Evolutionary conservation across 164 flowering plant species (phyloP).

Genomic region (Kalanchoe fedtschenkoi): DNA sequence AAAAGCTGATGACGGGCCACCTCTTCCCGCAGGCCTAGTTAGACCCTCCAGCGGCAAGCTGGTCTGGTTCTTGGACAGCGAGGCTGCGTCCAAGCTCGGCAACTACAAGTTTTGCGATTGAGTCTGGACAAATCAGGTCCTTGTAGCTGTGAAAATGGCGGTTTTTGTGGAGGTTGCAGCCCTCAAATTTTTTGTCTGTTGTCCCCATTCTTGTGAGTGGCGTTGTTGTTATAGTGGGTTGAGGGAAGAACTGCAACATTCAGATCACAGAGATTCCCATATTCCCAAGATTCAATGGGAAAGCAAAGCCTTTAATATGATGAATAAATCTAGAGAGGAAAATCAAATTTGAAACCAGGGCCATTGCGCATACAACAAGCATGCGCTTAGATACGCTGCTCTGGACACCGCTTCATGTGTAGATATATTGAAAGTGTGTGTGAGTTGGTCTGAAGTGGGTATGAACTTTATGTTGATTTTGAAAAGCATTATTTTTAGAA

Average conservation of each 20-base stretch:
- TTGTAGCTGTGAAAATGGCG: neutral
- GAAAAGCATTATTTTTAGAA: no score
- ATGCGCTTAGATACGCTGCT: no score
- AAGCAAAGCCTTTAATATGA: no score
- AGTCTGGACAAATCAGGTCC: slow-evolving; percentile 10
- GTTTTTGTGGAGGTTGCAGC: neutral
- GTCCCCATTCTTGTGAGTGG: neutral
- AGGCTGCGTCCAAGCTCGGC: slow-evolving; percentile 52
- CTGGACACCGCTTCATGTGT: no score
- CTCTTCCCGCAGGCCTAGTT: slow-evolving; percentile 53
- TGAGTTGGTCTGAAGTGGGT: no score
- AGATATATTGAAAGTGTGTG: no score
- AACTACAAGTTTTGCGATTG: slow-evolving; percentile 16
- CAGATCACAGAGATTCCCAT: no score
- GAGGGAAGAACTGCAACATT: neutral
- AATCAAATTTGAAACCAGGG: no score
- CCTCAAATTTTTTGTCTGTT: neutral
- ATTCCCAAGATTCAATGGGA: no score
- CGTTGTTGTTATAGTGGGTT: neutral
- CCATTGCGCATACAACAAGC: no score
- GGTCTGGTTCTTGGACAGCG: slow-evolving; percentile 68
- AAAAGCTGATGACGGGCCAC: slow-evolving; percentile 21
- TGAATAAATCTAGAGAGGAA: no score
- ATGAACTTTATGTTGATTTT: no score
- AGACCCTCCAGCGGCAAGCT: slow-evolving; percentile 46